A percentile compares a stretch with the other conserved stretches of the same genome.
Conservation (phyloP, 2,329 filamentous ascomycete species). For the Fusarium tjaetaba region DNA sequence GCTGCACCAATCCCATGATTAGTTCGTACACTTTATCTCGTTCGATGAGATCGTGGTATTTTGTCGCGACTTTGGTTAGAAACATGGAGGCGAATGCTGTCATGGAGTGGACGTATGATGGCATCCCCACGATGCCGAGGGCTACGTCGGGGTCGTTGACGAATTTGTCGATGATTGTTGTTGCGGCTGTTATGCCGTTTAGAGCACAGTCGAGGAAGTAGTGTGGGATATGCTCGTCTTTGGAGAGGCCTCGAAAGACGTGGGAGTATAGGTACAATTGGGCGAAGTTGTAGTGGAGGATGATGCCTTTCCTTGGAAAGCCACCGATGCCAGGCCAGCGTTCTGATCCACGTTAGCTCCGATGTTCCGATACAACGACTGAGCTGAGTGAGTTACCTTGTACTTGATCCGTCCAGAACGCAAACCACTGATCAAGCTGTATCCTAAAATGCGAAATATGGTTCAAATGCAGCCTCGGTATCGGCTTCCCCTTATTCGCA, state of each 20-base stretch:
- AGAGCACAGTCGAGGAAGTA: slow-evolving; percentile 45
- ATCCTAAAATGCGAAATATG: slow-evolving; percentile 51
- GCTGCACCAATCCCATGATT: slow-evolving; percentile 49
- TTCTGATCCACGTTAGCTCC: slow-evolving; percentile 36
- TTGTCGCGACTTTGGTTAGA: slow-evolving; percentile 56
- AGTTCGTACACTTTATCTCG: slow-evolving; percentile 50
- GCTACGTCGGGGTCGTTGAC: slow-evolving; percentile 53
- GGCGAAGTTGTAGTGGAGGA: slow-evolving; percentile 52
- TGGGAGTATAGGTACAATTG: slow-evolving; percentile 53
- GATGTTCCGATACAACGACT: accelerated
- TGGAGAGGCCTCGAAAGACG: slow-evolving; percentile 50
- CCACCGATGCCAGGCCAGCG: slow-evolving; percentile 48
- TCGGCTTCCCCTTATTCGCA: slow-evolving; percentile 60
- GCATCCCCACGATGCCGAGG: slow-evolving; percentile 53
- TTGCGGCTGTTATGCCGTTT: slow-evolving; percentile 49
- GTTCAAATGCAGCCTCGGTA: slow-evolving; percentile 61
- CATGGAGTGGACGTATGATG: slow-evolving; percentile 63
- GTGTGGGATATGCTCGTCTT: slow-evolving; percentile 38
- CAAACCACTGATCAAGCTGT: slow-evolving; percentile 51
- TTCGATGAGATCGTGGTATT: slow-evolving; percentile 53
- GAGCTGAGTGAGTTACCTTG: slow-evolving; percentile 19
- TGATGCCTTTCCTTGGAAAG: slow-evolving; percentile 50
- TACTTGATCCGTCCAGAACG: slow-evolving; percentile 46
- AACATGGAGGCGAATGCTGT: slow-evolving; percentile 62
- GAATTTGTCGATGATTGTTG: slow-evolving; percentile 54